Evolutionary conservation across 1,284 basidiomycete species (phyloP).

Genomic region (Kwoniella shivajii): DNA sequence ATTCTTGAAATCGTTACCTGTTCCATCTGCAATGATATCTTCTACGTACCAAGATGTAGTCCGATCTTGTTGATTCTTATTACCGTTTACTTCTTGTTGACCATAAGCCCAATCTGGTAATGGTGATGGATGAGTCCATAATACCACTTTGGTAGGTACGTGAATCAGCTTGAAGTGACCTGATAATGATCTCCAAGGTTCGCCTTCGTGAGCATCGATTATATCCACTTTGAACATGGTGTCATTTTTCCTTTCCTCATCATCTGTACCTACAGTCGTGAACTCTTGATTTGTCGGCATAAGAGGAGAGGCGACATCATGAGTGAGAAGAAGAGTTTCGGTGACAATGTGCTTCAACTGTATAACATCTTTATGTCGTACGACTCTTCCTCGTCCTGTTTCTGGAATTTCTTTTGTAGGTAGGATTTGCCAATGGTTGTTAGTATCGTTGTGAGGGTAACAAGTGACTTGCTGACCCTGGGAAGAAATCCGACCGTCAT

Average conservation of each 20-base stretch:
- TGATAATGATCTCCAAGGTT: conserved; percentile 86
- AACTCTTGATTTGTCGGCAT: conserved; percentile 99
- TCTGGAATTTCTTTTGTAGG: conserved; percentile 90
- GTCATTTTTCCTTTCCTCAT: conserved; percentile 71
- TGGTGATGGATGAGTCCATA: conserved; percentile 86
- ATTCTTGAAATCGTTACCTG: conserved; percentile 62
- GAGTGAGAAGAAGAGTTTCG: conserved; percentile 80
- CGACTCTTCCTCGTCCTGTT: conserved; percentile 81
- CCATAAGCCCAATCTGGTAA: conserved; percentile 96
- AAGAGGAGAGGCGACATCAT: conserved; percentile 95
- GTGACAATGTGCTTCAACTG: conserved; percentile 89
- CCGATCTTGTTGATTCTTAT: conserved; percentile 86
- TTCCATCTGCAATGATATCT: conserved; percentile 73
- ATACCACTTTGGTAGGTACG: conserved; percentile 81
- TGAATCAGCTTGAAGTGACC: conserved; percentile 89
- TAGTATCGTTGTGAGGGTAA: conserved; percentile 70
- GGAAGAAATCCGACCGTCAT: conserved; percentile 92
- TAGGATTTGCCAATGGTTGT: conserved; percentile 95
- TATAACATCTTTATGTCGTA: conserved; percentile 84
- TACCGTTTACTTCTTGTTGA: conserved; percentile 97
- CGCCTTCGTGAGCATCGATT: conserved; percentile 70
- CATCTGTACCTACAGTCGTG: conserved; percentile 78
- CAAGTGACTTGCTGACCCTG: conserved; percentile 99
- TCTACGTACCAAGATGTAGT: conserved; percentile 86
- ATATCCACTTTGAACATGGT: conserved; percentile 80